Evolutionary conservation across 2,329 filamentous ascomycete genomes (phyloP), one percentile per base, ranked within the genome.

Genomic region (Rutstroemia sydowiana): DNA sequence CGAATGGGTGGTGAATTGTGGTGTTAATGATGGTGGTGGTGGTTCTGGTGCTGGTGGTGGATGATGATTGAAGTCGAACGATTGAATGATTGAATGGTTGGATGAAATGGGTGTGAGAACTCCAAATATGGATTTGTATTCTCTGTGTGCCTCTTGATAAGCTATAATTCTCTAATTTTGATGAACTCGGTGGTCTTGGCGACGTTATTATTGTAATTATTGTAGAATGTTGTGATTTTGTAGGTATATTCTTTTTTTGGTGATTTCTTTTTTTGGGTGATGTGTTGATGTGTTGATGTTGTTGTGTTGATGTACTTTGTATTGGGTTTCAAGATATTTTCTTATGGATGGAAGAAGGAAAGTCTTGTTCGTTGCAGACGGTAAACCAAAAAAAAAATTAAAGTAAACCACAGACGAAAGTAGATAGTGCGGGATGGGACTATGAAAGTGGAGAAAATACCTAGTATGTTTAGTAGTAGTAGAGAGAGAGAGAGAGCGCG

Each of bases 351-450:
- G 46, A 45, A 45, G 48, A 42, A 39, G 37, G 42, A 51, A 55
- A 48, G 48, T 45, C 37, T 48, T 49, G 47, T 49, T 49, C 47
- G 47, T 49, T 43, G 30, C 20, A 34, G 37, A 26, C 28, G 18
- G 34, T n/a, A 37, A 16, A 37, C 14, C 34, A 16, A 5, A 36
- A 16, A 14, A 36, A 32, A 14, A 32, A 9, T 14, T 10, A 9
- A 14, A 14, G 31, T 32, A 14, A 14, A 14, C 31, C 34, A 37
- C 14, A 14, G 34, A 37, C 34, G 3, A 37, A 37, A 37, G 34
- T 37, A 51, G 53, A 53, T 58, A 54, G 55, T 54, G 57, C 56
- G 54, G 59, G 57, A 56, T 49, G 54, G 34, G 43, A 45, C 48
- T 57, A 56, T 55, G 55, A 56, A 55, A 47, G 30, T 30, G 45